Percentiles rank a stretch among this genome's conserved stretches.
phyloP scores from a whole-genome alignment of 495 filamentous ascomycete species.

The Tuber indicum region DNA sequence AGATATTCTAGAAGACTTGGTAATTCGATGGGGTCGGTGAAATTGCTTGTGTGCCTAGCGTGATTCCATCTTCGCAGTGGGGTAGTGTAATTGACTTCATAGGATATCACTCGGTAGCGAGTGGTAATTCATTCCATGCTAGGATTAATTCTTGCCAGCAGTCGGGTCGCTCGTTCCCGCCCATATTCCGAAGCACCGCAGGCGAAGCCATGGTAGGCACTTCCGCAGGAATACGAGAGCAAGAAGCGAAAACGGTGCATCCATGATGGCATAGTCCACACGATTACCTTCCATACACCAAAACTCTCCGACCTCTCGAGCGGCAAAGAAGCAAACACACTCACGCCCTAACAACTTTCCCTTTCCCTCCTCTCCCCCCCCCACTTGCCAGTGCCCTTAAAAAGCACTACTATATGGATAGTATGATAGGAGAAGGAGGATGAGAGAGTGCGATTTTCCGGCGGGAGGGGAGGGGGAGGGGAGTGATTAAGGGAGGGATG shows the following conservation, averaged over 20 bases:
- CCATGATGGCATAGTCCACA: background rate
- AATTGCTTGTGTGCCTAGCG: background rate
- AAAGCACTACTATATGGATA: too few species aligned
- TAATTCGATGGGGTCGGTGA: background rate
- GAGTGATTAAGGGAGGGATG: too few species aligned
- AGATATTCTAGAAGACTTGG: background rate
- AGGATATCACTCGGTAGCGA: background rate
- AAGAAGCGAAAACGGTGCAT: background rate
- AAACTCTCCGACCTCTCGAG: background rate
- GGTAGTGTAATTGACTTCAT: background rate
- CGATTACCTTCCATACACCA: background rate
- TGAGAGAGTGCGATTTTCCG: too few species aligned
- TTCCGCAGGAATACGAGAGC: background rate
- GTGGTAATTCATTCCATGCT: background rate
- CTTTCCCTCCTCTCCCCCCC: too few species aligned
- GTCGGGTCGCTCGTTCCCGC: background rate
- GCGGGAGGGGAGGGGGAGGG: too few species aligned
- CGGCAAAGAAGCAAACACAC: background rate
- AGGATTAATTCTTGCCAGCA: background rate
- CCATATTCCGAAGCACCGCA: background rate
- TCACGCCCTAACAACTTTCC: background rate
- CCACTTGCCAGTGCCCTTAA: too few species aligned
- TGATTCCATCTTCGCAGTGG: background rate
- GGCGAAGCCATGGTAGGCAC: background rate
- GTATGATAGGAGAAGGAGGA: too few species aligned